Evolutionary conservation across 352 stramenopile species (phyloP).

Genomic region (Phytophthora citricola): DNA sequence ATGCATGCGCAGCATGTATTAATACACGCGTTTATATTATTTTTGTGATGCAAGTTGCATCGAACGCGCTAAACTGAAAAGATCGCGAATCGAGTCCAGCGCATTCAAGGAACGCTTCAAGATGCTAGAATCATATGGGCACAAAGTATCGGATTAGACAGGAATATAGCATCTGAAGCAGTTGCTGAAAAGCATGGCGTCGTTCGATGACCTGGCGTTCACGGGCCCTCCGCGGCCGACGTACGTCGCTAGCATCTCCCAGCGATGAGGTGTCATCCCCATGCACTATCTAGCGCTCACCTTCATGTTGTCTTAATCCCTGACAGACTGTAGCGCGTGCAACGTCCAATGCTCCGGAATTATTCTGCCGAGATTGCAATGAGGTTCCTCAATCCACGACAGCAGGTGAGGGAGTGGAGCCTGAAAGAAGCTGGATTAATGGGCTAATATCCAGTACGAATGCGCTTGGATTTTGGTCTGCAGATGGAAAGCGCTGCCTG

Average conservation of each 20-base stretch:
- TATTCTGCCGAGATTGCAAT: constrained; percentile 75
- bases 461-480: neutral
- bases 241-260: constrained; percentile 8
- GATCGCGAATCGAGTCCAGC: too few relatives aligned
- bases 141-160: constrained; percentile 12
- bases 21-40: too few relatives aligned
- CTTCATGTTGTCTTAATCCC: neutral
- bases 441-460: neutral
- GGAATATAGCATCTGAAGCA: neutral
- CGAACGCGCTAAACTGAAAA: too few relatives aligned
- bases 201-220: constrained; percentile 83
- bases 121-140: neutral
- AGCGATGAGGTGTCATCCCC: neutral
- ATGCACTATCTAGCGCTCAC: neutral
- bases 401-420: constrained; percentile 37
- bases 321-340: neutral
- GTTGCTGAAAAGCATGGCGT: constrained; percentile 45
- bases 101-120: too few relatives aligned
- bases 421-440: neutral
- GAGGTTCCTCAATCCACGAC: constrained; percentile 61
- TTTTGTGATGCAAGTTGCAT: too few relatives aligned
- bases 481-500: constrained; percentile 72
- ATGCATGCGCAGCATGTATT: too few relatives aligned
- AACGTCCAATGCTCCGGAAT: constrained; percentile 10
- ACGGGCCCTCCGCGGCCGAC: constrained; percentile 21